phyloP scores from a whole-genome alignment of 345 rosid species.

The Triadica sebifera region DNA sequence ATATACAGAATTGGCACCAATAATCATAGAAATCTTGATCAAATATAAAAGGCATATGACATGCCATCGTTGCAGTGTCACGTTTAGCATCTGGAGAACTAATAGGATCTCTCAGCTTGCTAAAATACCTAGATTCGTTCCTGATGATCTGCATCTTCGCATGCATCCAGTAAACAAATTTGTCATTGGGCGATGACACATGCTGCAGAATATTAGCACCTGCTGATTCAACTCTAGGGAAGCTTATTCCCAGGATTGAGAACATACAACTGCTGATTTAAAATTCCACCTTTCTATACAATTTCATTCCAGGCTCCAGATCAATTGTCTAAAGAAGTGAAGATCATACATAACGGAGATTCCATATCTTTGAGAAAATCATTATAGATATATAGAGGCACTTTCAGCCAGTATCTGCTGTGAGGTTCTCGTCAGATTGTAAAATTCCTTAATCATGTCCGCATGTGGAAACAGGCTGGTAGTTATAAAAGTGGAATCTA shows the following conservation, averaged over 20 bases:
- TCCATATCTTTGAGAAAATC: slow-evolving; percentile 3
- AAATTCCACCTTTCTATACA: slow-evolving; percentile 4
- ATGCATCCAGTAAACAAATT: neutral
- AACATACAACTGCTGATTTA: neutral
- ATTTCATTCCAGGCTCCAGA: neutral
- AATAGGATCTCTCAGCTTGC: neutral
- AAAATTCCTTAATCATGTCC: slow-evolving; percentile 5
- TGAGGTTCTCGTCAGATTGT: neutral
- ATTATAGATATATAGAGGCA: slow-evolving; percentile 13
- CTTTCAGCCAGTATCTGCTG: slow-evolving; percentile 1
- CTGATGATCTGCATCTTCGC: neutral
- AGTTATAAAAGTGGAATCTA: neutral
- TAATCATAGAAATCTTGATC: neutral
- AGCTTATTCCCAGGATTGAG: neutral
- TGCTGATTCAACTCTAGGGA: slow-evolving; percentile 12
- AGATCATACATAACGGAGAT: neutral
- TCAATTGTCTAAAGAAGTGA: neutral
- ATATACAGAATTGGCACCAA: neutral
- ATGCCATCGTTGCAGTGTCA: neutral
- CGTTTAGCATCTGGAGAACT: neutral
- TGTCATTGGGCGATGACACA: neutral
- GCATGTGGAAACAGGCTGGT: neutral
- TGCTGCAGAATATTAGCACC: neutral
- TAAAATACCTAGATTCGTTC: neutral
- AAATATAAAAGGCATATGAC: neutral